phyloP scores from a whole-genome alignment of 208 protist genomes.

The Plasmodiophora brassicae region DNA sequence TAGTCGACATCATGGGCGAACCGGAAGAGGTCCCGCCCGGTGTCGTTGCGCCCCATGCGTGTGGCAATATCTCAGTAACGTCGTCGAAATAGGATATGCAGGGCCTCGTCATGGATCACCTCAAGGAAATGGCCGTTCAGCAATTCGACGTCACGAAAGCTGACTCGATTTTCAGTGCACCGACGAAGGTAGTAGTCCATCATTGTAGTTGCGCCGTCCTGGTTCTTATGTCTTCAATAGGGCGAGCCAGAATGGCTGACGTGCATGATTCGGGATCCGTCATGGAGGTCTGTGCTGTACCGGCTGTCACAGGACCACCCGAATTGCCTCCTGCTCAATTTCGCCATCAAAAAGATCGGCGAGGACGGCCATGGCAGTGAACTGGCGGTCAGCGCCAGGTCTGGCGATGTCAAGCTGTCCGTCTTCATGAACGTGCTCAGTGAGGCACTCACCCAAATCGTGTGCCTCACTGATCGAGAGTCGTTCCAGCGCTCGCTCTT shows the following conservation, averaged over 20 bases:
- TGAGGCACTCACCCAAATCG: not conserved
- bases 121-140: not conserved
- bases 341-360: conserved; percentile 14
- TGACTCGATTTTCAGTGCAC: conserved; percentile 21
- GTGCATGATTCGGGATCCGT: conserved; percentile 7
- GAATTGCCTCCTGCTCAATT: conserved; percentile 22
- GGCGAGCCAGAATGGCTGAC: conserved; percentile 21
- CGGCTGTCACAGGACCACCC: not conserved
- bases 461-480: not conserved
- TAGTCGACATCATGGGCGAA: not conserved
- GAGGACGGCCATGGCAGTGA: conserved; percentile 17
- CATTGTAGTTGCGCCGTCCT: not conserved
- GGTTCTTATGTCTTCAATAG: not conserved
- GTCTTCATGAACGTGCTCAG: not conserved
- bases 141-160: conserved; percentile 26
- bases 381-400: not conserved
- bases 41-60: not conserved
- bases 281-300: conserved; percentile 1
- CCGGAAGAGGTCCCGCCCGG: not conserved
- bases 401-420: not conserved
- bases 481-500: not conserved
- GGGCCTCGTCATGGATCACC: not conserved
- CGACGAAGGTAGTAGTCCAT: not conserved
- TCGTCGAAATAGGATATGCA: not conserved
- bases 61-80: not conserved